These are phyloP conservation scores for Haplosporangium gracile DNA, from an alignment of 192 early-diverging fungal genomes.

Conservation along the genomic window DNA sequence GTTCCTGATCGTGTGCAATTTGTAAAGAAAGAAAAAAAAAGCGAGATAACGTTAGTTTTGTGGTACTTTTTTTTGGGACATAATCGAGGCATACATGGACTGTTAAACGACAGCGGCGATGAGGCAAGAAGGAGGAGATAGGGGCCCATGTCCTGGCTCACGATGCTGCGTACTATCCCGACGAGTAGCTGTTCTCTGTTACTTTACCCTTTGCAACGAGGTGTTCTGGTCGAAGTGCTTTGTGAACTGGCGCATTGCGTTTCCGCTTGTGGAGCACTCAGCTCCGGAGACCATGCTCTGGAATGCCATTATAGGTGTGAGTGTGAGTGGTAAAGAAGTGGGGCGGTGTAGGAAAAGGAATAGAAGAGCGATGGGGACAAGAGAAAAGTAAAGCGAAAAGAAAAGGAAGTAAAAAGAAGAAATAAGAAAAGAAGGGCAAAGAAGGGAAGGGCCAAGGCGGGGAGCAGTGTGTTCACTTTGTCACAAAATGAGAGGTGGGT, in stretches of 20 bases:
- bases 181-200: neutral
- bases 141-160: neutral
- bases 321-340: neutral
- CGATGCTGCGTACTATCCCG: neutral
- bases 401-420: constrained; percentile 1
- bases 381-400: neutral
- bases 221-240: constrained; percentile 87
- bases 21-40: neutral
- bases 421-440: neutral
- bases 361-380: neutral
- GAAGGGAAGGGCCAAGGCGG: constrained; percentile 3
- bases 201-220: constrained; percentile 79
- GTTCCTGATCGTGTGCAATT: constrained; percentile 10
- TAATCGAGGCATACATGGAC: no score
- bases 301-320: constrained; percentile 33
- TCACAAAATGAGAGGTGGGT: neutral
- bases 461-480: constrained; percentile 1
- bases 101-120: neutral
- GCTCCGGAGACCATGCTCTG: constrained; percentile 66
- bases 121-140: neutral
- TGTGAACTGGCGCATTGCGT: constrained; percentile 81
- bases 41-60: neutral
- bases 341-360: neutral
- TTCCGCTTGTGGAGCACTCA: constrained; percentile 79
- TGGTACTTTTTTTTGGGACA: neutral